Evolutionary conservation across 495 filamentous ascomycete species (phyloP).

Genomic region (Penicillium steckii): DNA sequence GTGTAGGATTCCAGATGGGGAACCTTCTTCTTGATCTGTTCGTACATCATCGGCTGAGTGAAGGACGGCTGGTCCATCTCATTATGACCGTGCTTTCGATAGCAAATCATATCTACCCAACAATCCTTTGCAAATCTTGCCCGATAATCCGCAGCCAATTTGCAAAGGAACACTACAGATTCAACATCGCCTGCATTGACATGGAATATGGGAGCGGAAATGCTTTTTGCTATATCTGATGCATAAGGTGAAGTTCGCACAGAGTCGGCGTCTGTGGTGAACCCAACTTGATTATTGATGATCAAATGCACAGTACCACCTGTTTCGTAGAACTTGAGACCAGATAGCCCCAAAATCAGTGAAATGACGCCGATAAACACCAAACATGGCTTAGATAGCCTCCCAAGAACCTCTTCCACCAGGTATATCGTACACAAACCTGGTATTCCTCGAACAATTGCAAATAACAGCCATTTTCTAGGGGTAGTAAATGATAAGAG

Average conservation of each 20-base stretch:
- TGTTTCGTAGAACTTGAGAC: slow-evolving; percentile 91
- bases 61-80: slow-evolving; percentile 99
- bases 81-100: slow-evolving; percentile 98
- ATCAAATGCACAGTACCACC: slow-evolving; percentile 96
- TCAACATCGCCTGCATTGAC: slow-evolving; percentile 98
- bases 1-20: slow-evolving; percentile 84
- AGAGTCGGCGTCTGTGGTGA: slow-evolving; percentile 97
- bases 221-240: slow-evolving; percentile 97
- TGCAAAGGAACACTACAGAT: slow-evolving; percentile 96
- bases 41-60: slow-evolving; percentile 99
- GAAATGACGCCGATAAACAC: slow-evolving; percentile 98
- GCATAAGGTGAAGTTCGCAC: slow-evolving; percentile 97
- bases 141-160: slow-evolving; percentile 93
- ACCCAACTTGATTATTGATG: slow-evolving; percentile 99
- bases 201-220: slow-evolving; percentile 97
- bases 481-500: too few species aligned
- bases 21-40: slow-evolving; percentile 80
- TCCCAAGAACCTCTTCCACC: too few species aligned
- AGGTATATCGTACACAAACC: too few species aligned
- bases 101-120: slow-evolving; percentile 97
- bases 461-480: too few species aligned
- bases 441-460: too few species aligned
- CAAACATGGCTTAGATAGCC: too few species aligned
- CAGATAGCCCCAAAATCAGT: slow-evolving; percentile 96
- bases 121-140: slow-evolving; percentile 96